Base-by-base conservation (phyloP, 2,329 filamentous ascomycete species). In the Talaromyces sp. region DNA sequence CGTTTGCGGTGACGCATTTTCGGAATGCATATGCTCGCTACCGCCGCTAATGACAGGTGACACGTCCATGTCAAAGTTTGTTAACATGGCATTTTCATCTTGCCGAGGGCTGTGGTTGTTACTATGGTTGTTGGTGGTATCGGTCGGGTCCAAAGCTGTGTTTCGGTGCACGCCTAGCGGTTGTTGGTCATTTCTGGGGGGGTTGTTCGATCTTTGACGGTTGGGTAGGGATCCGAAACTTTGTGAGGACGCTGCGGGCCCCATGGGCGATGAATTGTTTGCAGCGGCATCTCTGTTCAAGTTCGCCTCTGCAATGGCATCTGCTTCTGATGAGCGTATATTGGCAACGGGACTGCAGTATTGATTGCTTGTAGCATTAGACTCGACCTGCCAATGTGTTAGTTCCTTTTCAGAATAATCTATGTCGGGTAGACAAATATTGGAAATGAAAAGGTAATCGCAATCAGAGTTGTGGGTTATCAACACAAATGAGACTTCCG, bases 401-500 rank as follows among this genome's bases (percentile, higher is more conserved):
- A 59, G 34, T 15, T 36, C 40, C 7, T 53, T 38, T 5, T 3
- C 11, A 36, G 13, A 2, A 22, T 22, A n/a, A 22, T 22, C n/a
- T 17, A 19, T 25, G 10, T 56, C 29, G 25, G 40, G 22, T 27
- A 17, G 13, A 5, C 25, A 51, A 25, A 43, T 43, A 43, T n/a
- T 22, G 8, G 15, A 13, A 51, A 51, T 27, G 27, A 11, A 22
- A 31, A 31, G 22, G 17, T 10, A 11, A 36, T 54, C 60, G 49
- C 65, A 69, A 90, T 91, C 88, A 94, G 92, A 90, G 84, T 81
- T 85, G 69, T 72, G 19, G 40, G 66, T 75, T 76, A 87, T 97
- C 93, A 93, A 96, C 93, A 97, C 34, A 58, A 47, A 63, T 25
- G 51, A 63, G 61, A 25, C 61, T 63, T 58, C 61, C 19, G 10